Conservation (phyloP, 305 asterid species). For the Solanum hybrid region DNA sequence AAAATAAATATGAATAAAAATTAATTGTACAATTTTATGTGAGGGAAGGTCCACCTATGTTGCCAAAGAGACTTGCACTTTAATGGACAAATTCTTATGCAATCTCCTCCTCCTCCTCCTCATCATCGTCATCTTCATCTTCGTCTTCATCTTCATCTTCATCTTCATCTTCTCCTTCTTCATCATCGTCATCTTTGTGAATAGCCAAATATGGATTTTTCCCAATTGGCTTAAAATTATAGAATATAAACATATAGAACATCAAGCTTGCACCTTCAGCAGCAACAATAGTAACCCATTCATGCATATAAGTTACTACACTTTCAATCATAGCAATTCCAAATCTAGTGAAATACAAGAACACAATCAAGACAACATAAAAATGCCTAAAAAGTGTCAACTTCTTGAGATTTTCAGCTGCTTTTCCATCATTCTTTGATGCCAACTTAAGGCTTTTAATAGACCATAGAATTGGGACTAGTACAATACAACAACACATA, state of each 20-base stretch:
- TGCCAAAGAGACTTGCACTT: not conserved
- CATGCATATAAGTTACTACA: not conserved
- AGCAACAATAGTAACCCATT: conserved; percentile 2
- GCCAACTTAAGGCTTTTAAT: not conserved
- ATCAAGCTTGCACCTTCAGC: conserved; percentile 1
- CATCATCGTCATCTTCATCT: not conserved
- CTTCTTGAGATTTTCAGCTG: not conserved
- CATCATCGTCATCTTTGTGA: not conserved
- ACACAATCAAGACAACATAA: conserved; percentile 3
- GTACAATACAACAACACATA: conserved; percentile 5
- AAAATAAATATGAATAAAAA: not conserved
- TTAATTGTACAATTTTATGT: not conserved
- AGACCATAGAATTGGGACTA: conserved; percentile 12
- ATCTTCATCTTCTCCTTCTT: not conserved
- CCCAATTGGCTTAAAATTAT: conserved; percentile 7
- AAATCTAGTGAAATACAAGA: conserved; percentile 13
- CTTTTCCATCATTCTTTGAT: conserved; percentile 10
- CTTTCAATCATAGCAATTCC: conserved; percentile 1
- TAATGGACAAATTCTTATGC: not conserved
- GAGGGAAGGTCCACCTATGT: not conserved
- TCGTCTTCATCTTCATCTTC: not conserved
- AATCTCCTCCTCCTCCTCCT: not conserved
- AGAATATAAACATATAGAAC: conserved; percentile 7
- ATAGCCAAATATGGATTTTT: conserved; percentile 7
- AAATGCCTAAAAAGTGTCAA: conserved; percentile 8